Evolutionary conservation across 1,139 yeast genomes (phyloP), one percentile per base, ranked within the genome.

Genomic region (Saccharomyces pastorianus): DNA sequence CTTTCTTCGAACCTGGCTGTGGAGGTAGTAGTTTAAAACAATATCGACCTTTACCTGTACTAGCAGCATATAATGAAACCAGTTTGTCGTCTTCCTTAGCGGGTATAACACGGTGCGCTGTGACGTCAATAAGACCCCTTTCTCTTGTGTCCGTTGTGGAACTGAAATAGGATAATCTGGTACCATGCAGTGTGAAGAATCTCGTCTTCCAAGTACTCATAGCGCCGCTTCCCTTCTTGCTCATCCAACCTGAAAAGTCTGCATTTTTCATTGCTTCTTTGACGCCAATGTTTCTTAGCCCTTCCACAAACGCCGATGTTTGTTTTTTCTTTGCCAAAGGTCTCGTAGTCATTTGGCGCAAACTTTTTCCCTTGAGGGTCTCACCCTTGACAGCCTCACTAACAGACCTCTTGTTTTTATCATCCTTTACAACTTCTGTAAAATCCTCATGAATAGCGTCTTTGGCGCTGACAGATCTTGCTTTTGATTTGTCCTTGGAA

Each of bases 1-100:
- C 98, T 71, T 91, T 93, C 61, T 85, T 84, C 58, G 93, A 88
- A 0, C 99, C 99, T 0, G 99, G 99, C 0, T 96, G 96, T 0
- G 99, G 99, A 4, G 99, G 99, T 2, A 91, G 83, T 14, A 93
- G 71, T 70, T 93, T 93, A 75, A 93, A 93, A 66, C 97, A 90
- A 67, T 83, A 88, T 49, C 96, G 78, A 17, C 98, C 98, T 53
- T 88, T 87, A 13, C 97, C 96, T 3, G 96, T 87, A 38, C 95
- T 84, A 1, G 96, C 93, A 0, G 98, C 97, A 71, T 88, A 88
- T 54, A 91, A 73, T 0, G 96, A 88, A 48, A 90, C 83, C 58
- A 88, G 77, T 65, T 86, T 81, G 69, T 90, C 97, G 53, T 84
- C 88, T 51, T 82, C 81, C 56, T 72, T 76, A 1, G 85, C 84